Conservation (phyloP, 805 yeast species). For the Ascoidea tarda region DNA sequence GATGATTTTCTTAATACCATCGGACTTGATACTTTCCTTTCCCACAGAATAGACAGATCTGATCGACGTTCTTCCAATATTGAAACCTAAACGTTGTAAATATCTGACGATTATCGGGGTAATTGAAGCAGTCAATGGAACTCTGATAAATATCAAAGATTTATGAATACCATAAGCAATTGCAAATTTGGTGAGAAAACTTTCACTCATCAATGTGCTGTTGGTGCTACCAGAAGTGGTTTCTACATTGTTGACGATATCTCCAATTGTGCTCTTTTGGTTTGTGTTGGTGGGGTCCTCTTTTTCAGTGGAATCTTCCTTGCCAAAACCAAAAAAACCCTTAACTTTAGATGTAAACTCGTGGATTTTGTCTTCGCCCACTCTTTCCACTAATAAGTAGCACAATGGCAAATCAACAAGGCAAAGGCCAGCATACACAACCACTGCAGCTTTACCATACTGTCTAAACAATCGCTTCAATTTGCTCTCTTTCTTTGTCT, state of each 20-base stretch:
- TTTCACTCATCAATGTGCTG: constrained; percentile 16
- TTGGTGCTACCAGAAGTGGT: constrained; percentile 7
- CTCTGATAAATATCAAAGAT: constrained; percentile 64
- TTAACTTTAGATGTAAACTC: constrained; percentile 49
- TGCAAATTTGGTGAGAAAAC: constrained; percentile 69
- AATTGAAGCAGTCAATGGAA: constrained; percentile 85
- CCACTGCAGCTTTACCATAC: constrained; percentile 87
- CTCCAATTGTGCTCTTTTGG: constrained; percentile 6
- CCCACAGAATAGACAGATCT: background rate
- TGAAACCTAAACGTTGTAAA: constrained; percentile 68
- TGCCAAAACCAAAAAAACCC: constrained; percentile 47
- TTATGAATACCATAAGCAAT: constrained; percentile 92
- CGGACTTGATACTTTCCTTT: too few relatives aligned
- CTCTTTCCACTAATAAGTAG: constrained; percentile 67
- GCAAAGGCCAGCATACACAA: constrained; percentile 65
- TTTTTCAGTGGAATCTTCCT: constrained; percentile 22
- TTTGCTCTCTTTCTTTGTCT: too few relatives aligned
- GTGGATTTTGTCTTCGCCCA: constrained; percentile 74
- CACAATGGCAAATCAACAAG: constrained; percentile 73
- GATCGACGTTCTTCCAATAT: constrained; percentile 30
- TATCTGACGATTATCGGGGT: constrained; percentile 65
- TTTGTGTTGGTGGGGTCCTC: constrained; percentile 15
- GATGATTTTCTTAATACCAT: too few relatives aligned
- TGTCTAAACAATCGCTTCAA: constrained; percentile 57
- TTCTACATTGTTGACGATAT: constrained; percentile 8